A percentile compares a stretch with the other conserved stretches of the same genome.
Evolutionary conservation across 257 asterid genomes (phyloP).

Genomic region (Euphrasia confusa): DNA sequence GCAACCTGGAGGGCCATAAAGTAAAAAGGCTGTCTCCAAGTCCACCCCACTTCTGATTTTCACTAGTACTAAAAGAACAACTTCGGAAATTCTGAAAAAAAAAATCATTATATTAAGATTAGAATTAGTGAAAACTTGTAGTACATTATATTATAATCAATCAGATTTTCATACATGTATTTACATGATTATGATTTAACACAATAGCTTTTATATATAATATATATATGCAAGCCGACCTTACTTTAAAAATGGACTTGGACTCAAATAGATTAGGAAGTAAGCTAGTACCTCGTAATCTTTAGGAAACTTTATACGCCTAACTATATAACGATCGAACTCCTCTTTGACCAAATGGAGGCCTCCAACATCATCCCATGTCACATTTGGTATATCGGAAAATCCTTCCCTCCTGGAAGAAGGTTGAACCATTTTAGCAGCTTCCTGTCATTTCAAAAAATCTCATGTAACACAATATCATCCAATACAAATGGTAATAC

Average conservation of each 20-base stretch:
- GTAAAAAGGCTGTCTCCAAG: conserved; percentile 75
- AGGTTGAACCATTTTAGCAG: conserved; percentile 74
- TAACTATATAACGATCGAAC: conserved; percentile 57
- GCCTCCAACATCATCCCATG: conserved; percentile 96
- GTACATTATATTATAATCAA: too few relatives aligned
- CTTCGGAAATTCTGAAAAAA: neutral
- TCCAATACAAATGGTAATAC: neutral
- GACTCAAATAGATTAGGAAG: neutral
- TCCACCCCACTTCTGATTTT: conserved; percentile 33
- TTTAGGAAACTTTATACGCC: conserved; percentile 68
- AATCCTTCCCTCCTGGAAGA: conserved; percentile 89
- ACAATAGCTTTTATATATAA: too few relatives aligned
- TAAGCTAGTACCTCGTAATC: conserved; percentile 49
- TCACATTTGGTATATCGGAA: conserved; percentile 74
- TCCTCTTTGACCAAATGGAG: conserved; percentile 54
- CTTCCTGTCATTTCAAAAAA: conserved; percentile 52
- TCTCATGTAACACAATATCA: conserved; percentile 19
- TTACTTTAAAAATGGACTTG: too few relatives aligned
- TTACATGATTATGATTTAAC: too few relatives aligned
- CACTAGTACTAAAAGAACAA: too few relatives aligned
- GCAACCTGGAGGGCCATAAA: conserved; percentile 97
- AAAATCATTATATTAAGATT: neutral
- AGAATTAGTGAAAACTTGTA: too few relatives aligned
- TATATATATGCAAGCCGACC: too few relatives aligned
- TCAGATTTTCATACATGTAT: too few relatives aligned